Evolutionary conservation across 495 filamentous ascomycete species (phyloP), one percentile per base, ranked within the genome.

Genomic region (Penicillium egyptiacum): DNA sequence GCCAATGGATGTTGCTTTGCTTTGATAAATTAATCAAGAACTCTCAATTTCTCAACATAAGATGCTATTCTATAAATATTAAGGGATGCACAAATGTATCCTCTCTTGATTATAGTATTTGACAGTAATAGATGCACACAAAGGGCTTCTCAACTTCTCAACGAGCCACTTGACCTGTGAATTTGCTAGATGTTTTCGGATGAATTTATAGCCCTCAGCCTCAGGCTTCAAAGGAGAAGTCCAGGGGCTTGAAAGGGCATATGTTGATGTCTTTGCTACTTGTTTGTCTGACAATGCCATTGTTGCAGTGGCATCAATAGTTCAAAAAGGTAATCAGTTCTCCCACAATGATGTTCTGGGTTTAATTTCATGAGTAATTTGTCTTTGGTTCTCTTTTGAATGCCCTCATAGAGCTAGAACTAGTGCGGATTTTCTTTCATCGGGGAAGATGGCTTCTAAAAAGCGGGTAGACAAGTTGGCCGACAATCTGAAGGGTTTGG

Each of bases 401-500:
- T 37, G 12, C 5, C 19, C 14, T 26, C 43, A 22, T 23, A 45
- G 9, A 37, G 33, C 5, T 16, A 7, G 1, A 37, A 7, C 5
- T 37, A 39, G 35, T 39, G 23, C 3, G 11, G 22, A 11, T 19
- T 2, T 12, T 20, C 3, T 14, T n/a, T 23, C 40, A 31, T 23
- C n/a, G 14, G 48, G 1, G 2, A 25, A 14, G 10, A 53, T 42
- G 50, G 10, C 39, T 28, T 16, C 50, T 22, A 16, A 40, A 8
- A 31, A 39, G 7, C 23, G 8, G 1, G 16, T 37, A 23, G 48
- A 40, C 43, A 71, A 72, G 64, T 57, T 62, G 43, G 42, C 55
- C 10, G 57, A 30, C 39, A 44, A 55, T 22, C 65, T 84, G 14
- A 65, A 74, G 10, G 76, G 71, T 6, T 73, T 80, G 42, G 71